Base-by-base conservation (phyloP, 129 eudicot genomes). In the Apium graveolens region DNA sequence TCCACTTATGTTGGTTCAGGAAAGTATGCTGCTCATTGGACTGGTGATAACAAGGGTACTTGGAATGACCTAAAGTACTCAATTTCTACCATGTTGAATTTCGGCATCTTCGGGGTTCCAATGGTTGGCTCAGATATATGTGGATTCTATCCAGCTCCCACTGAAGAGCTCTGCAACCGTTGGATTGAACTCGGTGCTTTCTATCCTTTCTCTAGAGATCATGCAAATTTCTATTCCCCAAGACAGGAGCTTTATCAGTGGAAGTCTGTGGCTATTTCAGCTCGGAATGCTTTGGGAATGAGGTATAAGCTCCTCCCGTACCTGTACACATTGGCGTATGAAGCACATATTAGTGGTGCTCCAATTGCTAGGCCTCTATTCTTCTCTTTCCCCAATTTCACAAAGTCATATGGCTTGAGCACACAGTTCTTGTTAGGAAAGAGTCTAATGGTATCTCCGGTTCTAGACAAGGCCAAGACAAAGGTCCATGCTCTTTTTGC, bases 91-190 rank as follows among this genome's bases (percentile, higher is more conserved):
- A 90, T 95, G 89, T 82, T 95, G 78, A 92, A 95, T 34, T 95
- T 95, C n/a, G 99, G 99, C 11, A 86, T 95, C 39, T 95, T 95
- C 31, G 99, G 99, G 18, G 84, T 95, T 13, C 99, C 99, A 0
- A 95, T 95, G 99, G 97, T 92, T 27, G 99, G 99, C 62, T 88
- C 99, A 4, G 99, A 95, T 73, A 95, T 95, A 71, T 95, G 99
- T 80, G 99, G 97, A 65, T 92, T 95, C 80, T 90, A 90, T 79
- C 97, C 97, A 0, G 91, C 89, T 7, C 92, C 97, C 37, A 87
- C 89, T 0, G 98, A 95, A 74, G 99, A 95, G 82, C 91, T 95
- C 62, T 95, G 99, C 89, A 91, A 95, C 81, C 91, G 99, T 53
- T 95, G 99, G 99, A 95, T 95, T 79, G 94, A 95, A 73, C 24